phyloP scores from a whole-genome alignment of 164 flowering plant species.

The Berberis thunbergii region DNA sequence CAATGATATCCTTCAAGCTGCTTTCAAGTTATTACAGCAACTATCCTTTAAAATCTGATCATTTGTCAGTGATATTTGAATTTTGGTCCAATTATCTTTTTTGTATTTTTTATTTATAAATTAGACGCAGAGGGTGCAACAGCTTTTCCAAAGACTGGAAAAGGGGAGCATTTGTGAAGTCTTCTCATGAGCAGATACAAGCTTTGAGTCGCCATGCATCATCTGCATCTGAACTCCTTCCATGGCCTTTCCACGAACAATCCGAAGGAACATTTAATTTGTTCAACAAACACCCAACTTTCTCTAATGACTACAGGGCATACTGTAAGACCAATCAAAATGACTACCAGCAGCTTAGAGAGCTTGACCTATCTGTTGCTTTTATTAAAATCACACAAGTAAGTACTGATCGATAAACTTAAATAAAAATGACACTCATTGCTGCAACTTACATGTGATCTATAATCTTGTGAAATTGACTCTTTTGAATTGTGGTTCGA shows the following conservation, averaged over 20 bases:
- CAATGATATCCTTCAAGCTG: conserved; percentile 48
- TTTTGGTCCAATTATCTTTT: not conserved
- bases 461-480: not conserved
- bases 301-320: conserved; percentile 28
- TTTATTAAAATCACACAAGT: conserved; percentile 33
- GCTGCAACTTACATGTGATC: no score
- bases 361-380: conserved; percentile 22
- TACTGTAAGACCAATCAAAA: conserved; percentile 18
- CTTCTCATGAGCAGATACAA: conserved; percentile 32
- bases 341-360: conserved; percentile 22
- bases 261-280: conserved; percentile 27
- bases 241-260: conserved; percentile 6
- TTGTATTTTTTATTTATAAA: not conserved
- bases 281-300: conserved; percentile 15
- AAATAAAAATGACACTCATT: no score
- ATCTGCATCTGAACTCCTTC: conserved; percentile 7
- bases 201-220: conserved; percentile 22
- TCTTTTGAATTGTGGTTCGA: not conserved
- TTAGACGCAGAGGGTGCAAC: conserved; percentile 10
- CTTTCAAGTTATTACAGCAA: conserved; percentile 37
- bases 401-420: not conserved
- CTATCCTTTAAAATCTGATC: not conserved
- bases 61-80: not conserved
- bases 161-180: conserved; percentile 25
- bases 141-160: conserved; percentile 22